Conservation (phyloP, 2,329 filamentous ascomycete genomes). For the Diaporthe nobilis region DNA sequence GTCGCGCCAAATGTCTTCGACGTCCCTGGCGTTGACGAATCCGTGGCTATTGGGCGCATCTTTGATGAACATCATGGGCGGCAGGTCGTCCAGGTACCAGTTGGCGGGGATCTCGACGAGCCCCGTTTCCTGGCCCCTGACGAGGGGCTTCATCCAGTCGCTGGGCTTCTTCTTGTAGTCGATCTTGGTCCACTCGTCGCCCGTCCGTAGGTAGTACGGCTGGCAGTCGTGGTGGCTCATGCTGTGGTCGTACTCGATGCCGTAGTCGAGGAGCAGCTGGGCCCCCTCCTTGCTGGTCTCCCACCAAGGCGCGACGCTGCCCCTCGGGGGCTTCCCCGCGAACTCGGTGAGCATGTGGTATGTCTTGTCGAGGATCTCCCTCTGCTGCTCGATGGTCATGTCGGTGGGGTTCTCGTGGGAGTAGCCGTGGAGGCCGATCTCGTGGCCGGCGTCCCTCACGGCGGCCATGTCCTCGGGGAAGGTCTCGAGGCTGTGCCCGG, state of each 20-base stretch:
- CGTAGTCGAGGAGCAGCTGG: conserved; percentile 73
- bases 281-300: conserved; percentile 77
- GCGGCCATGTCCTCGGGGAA: conserved; percentile 58
- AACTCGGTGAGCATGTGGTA: conserved; percentile 80
- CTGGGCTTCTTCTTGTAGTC: conserved; percentile 73
- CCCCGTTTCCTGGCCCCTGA: conserved; percentile 70
- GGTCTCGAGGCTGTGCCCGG: conserved; percentile 52
- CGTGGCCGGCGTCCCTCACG: conserved; percentile 61
- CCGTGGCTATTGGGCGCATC: conserved; percentile 72
- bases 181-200: conserved; percentile 76
- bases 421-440: conserved; percentile 62
- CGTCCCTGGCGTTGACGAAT: conserved; percentile 66
- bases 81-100: conserved; percentile 74
- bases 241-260: conserved; percentile 77
- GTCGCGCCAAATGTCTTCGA: conserved; percentile 76
- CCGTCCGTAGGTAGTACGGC: conserved; percentile 73
- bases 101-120: conserved; percentile 74
- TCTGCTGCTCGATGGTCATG: conserved; percentile 79
- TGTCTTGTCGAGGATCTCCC: conserved; percentile 81
- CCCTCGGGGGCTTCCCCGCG: conserved; percentile 78
- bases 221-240: conserved; percentile 76
- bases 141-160: conserved; percentile 76
- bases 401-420: conserved; percentile 61
- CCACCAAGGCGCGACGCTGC: conserved; percentile 82
- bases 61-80: conserved; percentile 79